Base-by-base conservation (phyloP, 2,329 filamentous ascomycete genomes). In the Drechmeria coniospora region DNA sequence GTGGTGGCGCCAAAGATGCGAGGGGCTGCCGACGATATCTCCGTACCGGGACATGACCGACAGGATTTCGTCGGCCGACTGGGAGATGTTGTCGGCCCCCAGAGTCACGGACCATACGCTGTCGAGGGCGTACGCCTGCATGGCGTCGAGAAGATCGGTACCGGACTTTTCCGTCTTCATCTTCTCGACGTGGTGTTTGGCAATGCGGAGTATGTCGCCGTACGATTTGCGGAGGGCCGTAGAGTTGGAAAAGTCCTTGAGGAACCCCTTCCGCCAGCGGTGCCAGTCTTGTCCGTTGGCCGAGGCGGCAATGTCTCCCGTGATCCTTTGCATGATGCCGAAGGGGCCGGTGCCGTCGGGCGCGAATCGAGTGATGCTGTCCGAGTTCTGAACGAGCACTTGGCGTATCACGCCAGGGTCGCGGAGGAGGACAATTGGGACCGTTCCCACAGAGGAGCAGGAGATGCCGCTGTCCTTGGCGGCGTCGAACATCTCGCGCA, bases 261-360 rank as follows among this genome's bases (percentile, higher is more conserved):
- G 25, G 11, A 32, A 27, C 4, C 30, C 30, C 9, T 28, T 28
- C 6, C 30, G 25, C 30, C 26, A 32, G 18, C 30, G 30, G 15
- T 28, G 25, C 30, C 30, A 32, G 26, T 25, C 19, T 13, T 28
- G 12, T 12, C 30, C 30, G n/a, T 32, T 22, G 9, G 30, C 30
- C 4, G 30, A 28, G 4, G 26, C 26, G 26, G 26, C 30, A 13
- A 26, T 32, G 18, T 16, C 15, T n/a, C 30, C 30, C 7, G 22
- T 28, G 11, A 32, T 15, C 2, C 30, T 21, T 3, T 28, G 22
- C 21, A 21, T 28, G 6, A 32, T 32, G 9, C 22, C 18, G 15
- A 32, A 32, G 3, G 30, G 30, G 1, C 30, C 30, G 6, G 22
- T 25, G n/a, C 30, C 30, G 4, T 32, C 26, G 5, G 16, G 15